Percentiles rank a stretch among this genome's conserved stretches.
Conservation (phyloP, 2,329 filamentous ascomycete genomes). For the Pestalotiopsis sp. region DNA sequence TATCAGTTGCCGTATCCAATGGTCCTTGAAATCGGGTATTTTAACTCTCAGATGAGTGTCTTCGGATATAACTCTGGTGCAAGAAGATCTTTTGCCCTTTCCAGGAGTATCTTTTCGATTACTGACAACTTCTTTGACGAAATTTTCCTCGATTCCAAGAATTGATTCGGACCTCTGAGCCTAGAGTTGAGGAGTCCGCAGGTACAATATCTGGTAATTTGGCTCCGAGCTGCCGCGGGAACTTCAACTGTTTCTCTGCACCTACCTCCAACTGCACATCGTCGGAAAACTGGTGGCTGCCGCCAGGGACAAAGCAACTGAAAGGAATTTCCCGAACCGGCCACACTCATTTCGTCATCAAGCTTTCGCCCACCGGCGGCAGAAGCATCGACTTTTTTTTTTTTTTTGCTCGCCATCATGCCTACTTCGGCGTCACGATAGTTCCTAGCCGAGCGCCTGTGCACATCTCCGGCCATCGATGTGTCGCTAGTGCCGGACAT, state of each 20-base stretch:
- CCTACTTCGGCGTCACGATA: conserved; percentile 37
- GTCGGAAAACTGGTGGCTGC: conserved; percentile 58
- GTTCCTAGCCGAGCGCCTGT: conserved; percentile 39
- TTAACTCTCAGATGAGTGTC: no score
- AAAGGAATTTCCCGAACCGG: conserved; percentile 39
- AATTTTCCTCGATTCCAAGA: no score
- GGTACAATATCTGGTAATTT: no score
- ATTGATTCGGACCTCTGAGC: no score
- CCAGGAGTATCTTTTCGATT: no score
- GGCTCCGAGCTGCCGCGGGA: conserved; percentile 34
- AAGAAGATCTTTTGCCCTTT: no score
- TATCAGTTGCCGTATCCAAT: no score
- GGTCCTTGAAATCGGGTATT: no score
- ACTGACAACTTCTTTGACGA: no score
- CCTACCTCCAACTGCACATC: conserved; percentile 52
- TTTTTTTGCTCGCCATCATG: conserved; percentile 33
- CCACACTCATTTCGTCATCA: conserved; percentile 24
- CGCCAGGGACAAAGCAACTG: conserved; percentile 42
- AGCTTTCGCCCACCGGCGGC: conserved; percentile 17
- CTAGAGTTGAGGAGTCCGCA: no score
- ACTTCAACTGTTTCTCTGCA: conserved; percentile 45
- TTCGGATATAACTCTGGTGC: no score
- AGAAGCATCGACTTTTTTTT: conserved; percentile 32
- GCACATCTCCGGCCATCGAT: conserved; percentile 41
- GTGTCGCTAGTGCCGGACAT: conserved; percentile 43